Evolutionary conservation across 176 grass and related monocot genomes (phyloP), one percentile per base, ranked within the genome.

Genomic region (Phragmites australis): DNA sequence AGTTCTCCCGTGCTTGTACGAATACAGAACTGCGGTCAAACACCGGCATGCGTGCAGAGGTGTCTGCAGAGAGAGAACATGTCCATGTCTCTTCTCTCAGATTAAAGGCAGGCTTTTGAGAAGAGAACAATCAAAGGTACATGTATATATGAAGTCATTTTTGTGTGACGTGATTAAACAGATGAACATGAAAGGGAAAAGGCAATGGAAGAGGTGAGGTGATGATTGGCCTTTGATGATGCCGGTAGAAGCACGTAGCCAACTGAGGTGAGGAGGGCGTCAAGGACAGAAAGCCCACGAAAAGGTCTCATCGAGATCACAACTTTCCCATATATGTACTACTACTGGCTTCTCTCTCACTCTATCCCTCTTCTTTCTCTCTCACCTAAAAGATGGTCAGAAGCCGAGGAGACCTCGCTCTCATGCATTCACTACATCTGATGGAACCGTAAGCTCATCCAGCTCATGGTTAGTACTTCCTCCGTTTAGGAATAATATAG

Each of bases 211-310:
- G 30, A n/a, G 25, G 39, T 42, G 55, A 53, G 84, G 19, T 80
- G 76, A 86, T 86, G 84, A 86, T 86, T 86, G 76, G 48, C 39
- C 27, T 32, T 66, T 74, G 59, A 74, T 80, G 68, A 74, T 74
- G 76, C 68, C 37, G 45, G 83, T 19, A n/a, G 27, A 26, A 55
- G 48, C 30, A 43, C 30, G 7, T 30, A n/a, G 17, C 22, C 25
- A 18, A 34, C 1, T 65, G 62, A 55, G 44, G 14, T 61, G 34
- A 75, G 48, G 48, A 31, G 12, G 23, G 18, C 40, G 21, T 76
- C 82, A 25, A 68, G 34, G 62, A 59, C 72, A 68, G 50, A 39
- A 57, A 84, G 40, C 26, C 21, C 61, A 46, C 72, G 37, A 68
- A 83, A 75, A 45, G 18, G 61, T 84, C 72, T 68, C 14, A 47